phyloP scores from a whole-genome alignment of 257 asterid species.

The Anisodus acutangulus region DNA sequence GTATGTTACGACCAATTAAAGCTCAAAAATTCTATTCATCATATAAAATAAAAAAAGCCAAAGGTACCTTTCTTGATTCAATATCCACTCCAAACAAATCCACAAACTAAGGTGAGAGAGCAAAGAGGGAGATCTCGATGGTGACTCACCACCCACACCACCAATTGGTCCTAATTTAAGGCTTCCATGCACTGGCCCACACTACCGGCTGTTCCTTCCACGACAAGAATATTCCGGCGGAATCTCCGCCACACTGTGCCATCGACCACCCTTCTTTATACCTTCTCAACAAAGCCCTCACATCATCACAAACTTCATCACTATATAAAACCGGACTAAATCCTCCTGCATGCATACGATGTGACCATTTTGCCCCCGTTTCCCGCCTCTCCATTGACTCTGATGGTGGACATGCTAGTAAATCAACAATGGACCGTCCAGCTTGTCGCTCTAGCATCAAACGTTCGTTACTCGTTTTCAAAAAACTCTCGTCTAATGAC shows the following conservation, averaged over 20 bases:
- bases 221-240: constrained; percentile 91
- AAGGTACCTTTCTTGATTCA: constrained; percentile 39
- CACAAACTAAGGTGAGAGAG: constrained; percentile 47
- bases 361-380: constrained; percentile 79
- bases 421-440: constrained; percentile 83
- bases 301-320: constrained; percentile 94
- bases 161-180: constrained; percentile 40
- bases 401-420: constrained; percentile 69
- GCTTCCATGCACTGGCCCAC: constrained; percentile 99
- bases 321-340: constrained; percentile 53
- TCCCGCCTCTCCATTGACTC: constrained; percentile 86
- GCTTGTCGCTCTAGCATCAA: constrained; percentile 90
- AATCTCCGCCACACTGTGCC: constrained; percentile 52
- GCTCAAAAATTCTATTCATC: constrained; percentile 17
- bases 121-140: constrained; percentile 29
- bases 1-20: constrained; percentile 27
- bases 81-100: constrained; percentile 40
- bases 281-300: constrained; percentile 82
- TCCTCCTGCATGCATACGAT: constrained; percentile 72
- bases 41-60: neutral
- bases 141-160: constrained; percentile 26
- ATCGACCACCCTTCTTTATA: constrained; percentile 96
- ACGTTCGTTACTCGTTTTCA: constrained; percentile 73
- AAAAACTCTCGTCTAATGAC: constrained; percentile 79
- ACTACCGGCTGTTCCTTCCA: constrained; percentile 99